Percentiles rank a stretch among this genome's conserved stretches.
These are phyloP conservation scores for Zychaea mexicana DNA, from an alignment of 371 early-diverging fungal genomes.

Conservation along the genomic window DNA sequence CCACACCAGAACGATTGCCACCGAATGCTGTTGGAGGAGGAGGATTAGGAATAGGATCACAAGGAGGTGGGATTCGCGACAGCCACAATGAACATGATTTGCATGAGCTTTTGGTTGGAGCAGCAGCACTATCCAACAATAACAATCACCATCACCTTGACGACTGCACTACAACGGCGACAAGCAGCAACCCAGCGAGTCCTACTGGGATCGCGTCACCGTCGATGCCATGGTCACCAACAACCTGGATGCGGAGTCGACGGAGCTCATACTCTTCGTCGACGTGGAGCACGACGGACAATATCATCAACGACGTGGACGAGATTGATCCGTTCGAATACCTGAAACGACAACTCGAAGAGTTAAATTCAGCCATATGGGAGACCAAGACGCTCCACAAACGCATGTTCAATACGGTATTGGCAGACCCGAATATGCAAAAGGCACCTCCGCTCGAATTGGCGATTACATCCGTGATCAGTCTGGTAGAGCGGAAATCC, in stretches of 20 bases:
- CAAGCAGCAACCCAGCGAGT: not conserved
- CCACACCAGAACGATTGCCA: constrained; percentile 11
- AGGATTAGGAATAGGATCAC: not conserved
- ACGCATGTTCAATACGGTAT: constrained; percentile 41
- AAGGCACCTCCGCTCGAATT: constrained; percentile 51
- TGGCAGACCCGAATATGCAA: constrained; percentile 27
- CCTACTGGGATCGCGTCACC: too few relatives aligned
- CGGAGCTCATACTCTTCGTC: constrained; percentile 40
- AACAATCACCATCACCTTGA: too few relatives aligned
- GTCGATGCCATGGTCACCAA: not conserved
- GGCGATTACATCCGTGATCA: constrained; percentile 46
- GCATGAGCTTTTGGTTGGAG: not conserved
- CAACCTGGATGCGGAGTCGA: constrained; percentile 26
- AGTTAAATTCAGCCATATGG: constrained; percentile 50
- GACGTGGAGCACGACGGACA: constrained; percentile 20
- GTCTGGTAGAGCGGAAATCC: constrained; percentile 40
- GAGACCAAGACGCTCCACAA: constrained; percentile 54
- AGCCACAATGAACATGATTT: not conserved
- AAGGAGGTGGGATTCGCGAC: too few relatives aligned
- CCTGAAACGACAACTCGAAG: constrained; percentile 50
- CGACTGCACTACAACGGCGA: too few relatives aligned
- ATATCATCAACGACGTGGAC: constrained; percentile 12
- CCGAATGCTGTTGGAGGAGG: not conserved
- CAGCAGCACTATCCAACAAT: too few relatives aligned
- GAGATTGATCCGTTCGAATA: constrained; percentile 54